phyloP scores from a whole-genome alignment of 208 protist species.

The Leishmania martiniquensis region DNA sequence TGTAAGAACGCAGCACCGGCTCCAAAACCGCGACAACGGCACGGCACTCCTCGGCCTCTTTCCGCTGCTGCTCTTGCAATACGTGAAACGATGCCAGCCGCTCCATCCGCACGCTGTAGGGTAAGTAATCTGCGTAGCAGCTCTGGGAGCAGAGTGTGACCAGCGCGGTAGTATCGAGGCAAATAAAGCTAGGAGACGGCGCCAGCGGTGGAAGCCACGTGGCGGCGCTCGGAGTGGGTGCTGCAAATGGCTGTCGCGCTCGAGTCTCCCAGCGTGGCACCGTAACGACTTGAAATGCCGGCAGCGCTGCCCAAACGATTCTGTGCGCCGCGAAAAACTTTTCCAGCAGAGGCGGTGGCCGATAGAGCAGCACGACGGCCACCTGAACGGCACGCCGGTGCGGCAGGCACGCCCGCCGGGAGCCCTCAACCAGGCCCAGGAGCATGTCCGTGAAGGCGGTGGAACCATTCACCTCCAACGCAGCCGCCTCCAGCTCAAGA shows the following conservation, averaged over 20 bases:
- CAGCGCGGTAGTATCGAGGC: constrained; percentile 77
- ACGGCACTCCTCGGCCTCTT: constrained; percentile 39
- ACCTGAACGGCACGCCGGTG: constrained; percentile 35
- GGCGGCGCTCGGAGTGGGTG: not conserved
- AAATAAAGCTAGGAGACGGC: constrained; percentile 36
- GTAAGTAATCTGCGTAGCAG: constrained; percentile 40
- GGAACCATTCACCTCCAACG: constrained; percentile 21
- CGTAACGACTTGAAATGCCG: not conserved
- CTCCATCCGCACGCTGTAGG: constrained; percentile 22
- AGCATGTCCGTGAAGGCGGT: constrained; percentile 32
- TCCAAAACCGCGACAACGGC: constrained; percentile 46
- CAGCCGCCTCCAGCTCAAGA: constrained; percentile 26
- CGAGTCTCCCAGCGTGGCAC: not conserved
- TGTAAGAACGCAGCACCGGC: constrained; percentile 36
- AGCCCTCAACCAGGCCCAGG: constrained; percentile 23
- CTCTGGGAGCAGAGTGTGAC: constrained; percentile 72
- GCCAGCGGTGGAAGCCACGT: constrained; percentile 25
- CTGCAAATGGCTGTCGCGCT: not conserved
- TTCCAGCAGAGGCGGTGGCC: constrained; percentile 21
- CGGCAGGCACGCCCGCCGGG: constrained; percentile 27
- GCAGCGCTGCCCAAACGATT: constrained; percentile 9
- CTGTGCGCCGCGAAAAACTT: constrained; percentile 7
- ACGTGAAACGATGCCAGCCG: constrained; percentile 43
- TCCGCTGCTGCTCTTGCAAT: constrained; percentile 57
- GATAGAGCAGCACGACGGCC: constrained; percentile 31